These are phyloP conservation scores for Epicoccum nigrum DNA, from an alignment of 2,329 filamentous ascomycete species.

Conservation along the genomic window DNA sequence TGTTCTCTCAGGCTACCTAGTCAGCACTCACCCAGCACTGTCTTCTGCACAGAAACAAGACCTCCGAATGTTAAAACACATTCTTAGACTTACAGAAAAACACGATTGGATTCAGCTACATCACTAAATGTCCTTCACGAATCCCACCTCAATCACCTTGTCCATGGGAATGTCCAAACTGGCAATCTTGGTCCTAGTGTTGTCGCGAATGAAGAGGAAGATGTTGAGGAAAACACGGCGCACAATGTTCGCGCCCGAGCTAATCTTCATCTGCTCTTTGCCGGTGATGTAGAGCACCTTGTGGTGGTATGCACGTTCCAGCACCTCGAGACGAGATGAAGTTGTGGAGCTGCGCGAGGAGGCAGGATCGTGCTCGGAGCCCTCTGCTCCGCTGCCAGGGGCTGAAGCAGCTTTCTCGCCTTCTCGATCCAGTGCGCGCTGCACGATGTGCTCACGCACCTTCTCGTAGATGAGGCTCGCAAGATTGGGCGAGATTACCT, in stretches of 20 bases:
- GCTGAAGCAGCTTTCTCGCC: conserved; percentile 26
- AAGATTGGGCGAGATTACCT: conserved; percentile 70
- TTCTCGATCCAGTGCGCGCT: conserved; percentile 35
- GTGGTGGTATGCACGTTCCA: conserved; percentile 54
- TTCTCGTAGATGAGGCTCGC: conserved; percentile 62
- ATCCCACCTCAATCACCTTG: conserved; percentile 70
- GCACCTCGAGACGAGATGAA: conserved; percentile 35
- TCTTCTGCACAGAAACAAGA: too few relatives aligned
- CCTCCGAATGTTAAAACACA: background rate
- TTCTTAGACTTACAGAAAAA: too few relatives aligned
- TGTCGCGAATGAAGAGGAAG: conserved; percentile 71
- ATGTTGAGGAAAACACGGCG: conserved; percentile 57
- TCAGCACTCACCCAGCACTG: too few relatives aligned
- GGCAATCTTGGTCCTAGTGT: conserved; percentile 69
- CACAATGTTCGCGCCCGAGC: conserved; percentile 48
- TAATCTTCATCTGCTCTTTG: conserved; percentile 55
- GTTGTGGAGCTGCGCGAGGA: conserved; percentile 30
- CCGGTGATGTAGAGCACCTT: conserved; percentile 62
- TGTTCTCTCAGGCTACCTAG: too few relatives aligned
- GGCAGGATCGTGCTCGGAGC: background rate
- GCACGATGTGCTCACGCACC: conserved; percentile 52
- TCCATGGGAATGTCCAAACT: conserved; percentile 66
- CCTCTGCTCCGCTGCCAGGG: conserved; percentile 9
- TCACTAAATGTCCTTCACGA: conserved; percentile 67
- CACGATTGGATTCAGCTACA: background rate